Base-by-base conservation (phyloP, 2,329 filamentous ascomycete genomes). In the Hirsutella minnesotensis region DNA sequence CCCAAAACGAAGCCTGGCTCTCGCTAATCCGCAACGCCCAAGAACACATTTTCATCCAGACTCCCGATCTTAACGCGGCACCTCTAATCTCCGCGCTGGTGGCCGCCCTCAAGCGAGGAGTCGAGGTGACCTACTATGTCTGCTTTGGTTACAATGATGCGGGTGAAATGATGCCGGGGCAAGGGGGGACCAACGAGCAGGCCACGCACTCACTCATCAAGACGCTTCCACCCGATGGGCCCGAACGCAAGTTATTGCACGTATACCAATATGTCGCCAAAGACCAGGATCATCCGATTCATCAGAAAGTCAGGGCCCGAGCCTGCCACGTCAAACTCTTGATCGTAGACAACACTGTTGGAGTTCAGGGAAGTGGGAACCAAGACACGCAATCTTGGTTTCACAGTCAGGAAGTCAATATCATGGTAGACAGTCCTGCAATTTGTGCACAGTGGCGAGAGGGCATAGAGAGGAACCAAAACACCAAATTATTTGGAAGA, bases 381-480 rank as follows among this genome's bases (percentile, higher is more conserved):
- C 81, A 88, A 56, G 85, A 90, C 51, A 88, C 84, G 2, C 85
- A 90, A 59, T 79, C 73, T 18, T 89, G 83, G 79, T 88, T 73
- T 50, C 84, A 90, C 54, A 80, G 73, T 43, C 83, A 88, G 57
- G 85, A 90, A 58, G 72, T 84, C 43, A 89, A 90, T 50, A 60
- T 89, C 20, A 77, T 90, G 72, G 62, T 88, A 5, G 84, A 90
- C 47, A 81, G 74, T 18, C 52, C 58, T 0, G 57, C 67, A 1
- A 64, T 88, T 0, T 87, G 83, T 51, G 56, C 55, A 24, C 67
- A 66, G 29, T 86, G 33, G 33, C 15, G 33, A 5, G 12, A 16
- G 33, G 33, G 15, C 4, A 19, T 35, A 8, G 33, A 35, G 7
- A 18, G 33, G 18, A 35, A 35, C 18, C 33, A 35, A 9, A 35